These are phyloP conservation scores for Phytophthora parvispora DNA, from an alignment of 352 stramenopile species.

Conservation along the genomic window DNA sequence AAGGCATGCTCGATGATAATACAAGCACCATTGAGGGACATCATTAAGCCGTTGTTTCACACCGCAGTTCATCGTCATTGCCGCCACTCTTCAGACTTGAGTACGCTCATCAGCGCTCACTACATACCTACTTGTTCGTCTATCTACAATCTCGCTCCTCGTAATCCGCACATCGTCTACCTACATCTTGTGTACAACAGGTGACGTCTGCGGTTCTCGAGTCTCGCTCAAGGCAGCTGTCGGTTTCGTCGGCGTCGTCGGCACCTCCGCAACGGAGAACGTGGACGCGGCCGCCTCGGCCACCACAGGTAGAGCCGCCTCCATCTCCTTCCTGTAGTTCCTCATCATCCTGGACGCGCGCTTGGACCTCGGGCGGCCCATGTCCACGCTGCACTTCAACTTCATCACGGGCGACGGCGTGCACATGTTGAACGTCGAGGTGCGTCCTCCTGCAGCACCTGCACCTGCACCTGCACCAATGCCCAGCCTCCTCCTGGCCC, in stretches of 20 bases:
- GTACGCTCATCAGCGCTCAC: not conserved
- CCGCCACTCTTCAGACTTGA: too few species aligned
- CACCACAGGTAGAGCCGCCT: constrained; percentile 58
- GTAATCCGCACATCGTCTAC: not conserved
- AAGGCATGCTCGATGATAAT: too few species aligned
- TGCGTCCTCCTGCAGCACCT: too few species aligned
- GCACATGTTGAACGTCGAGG: constrained; percentile 70
- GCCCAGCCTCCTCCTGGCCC: constrained; percentile 31
- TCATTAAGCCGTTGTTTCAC: not conserved
- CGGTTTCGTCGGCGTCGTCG: constrained; percentile 16
- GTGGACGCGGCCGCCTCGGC: constrained; percentile 9
- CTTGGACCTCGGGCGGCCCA: constrained; percentile 79
- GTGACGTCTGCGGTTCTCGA: constrained; percentile 18
- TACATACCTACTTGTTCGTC: constrained; percentile 30
- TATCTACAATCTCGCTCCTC: constrained; percentile 21
- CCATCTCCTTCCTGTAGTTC: constrained; percentile 61
- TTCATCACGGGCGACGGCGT: constrained; percentile 88
- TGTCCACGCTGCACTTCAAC: constrained; percentile 80
- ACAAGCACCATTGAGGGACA: too few species aligned
- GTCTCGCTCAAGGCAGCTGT: constrained; percentile 19
- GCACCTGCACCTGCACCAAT: constrained; percentile 15
- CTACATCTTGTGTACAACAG: constrained; percentile 39
- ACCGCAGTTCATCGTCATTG: not conserved
- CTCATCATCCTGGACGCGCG: constrained; percentile 55
- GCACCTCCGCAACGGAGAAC: constrained; percentile 10